Evolutionary conservation across 345 rosid species (phyloP).

Genomic region (Microcos paniculata): DNA sequence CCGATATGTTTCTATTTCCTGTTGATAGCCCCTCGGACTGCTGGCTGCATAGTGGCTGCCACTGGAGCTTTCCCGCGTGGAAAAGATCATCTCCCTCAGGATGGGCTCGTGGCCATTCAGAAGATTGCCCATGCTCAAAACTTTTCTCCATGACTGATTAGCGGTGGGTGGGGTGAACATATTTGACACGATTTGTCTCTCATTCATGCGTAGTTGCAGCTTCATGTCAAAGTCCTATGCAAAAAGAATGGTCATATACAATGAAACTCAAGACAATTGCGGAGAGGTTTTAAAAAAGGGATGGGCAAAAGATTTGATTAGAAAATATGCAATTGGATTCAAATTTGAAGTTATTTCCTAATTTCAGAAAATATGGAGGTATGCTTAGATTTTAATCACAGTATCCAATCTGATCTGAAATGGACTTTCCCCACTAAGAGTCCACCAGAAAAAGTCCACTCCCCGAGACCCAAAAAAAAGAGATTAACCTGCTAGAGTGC

Average conservation of each 20-base stretch:
- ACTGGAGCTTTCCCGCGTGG: conserved; percentile 48
- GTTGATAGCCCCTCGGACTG: conserved; percentile 32
- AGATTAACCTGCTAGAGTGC: not conserved
- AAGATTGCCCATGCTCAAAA: conserved; percentile 94
- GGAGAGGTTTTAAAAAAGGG: not conserved
- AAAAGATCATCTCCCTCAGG: conserved; percentile 74
- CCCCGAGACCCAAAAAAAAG: not conserved
- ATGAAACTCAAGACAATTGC: conserved; percentile 6
- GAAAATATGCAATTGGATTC: not conserved
- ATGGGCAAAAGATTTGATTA: not conserved
- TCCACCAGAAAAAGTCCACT: not conserved
- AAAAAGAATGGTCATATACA: conserved; percentile 12
- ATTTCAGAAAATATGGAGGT: not conserved
- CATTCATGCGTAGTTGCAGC: conserved; percentile 50
- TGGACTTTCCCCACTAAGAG: not conserved
- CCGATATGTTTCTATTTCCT: conserved; percentile 77
- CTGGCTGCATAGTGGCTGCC: conserved; percentile 57
- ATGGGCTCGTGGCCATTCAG: conserved; percentile 94
- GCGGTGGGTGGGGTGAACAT: conserved; percentile 75
- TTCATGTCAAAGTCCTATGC: conserved; percentile 63
- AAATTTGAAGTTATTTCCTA: not conserved
- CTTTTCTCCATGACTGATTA: conserved; percentile 96
- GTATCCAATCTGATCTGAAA: not conserved
- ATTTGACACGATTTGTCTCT: conserved; percentile 61
- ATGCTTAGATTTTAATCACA: not conserved